Evolutionary conservation across 768 basidiomycete genomes (phyloP), one percentile per base, ranked within the genome.

Genomic region (Hygrocybe coccinea): DNA sequence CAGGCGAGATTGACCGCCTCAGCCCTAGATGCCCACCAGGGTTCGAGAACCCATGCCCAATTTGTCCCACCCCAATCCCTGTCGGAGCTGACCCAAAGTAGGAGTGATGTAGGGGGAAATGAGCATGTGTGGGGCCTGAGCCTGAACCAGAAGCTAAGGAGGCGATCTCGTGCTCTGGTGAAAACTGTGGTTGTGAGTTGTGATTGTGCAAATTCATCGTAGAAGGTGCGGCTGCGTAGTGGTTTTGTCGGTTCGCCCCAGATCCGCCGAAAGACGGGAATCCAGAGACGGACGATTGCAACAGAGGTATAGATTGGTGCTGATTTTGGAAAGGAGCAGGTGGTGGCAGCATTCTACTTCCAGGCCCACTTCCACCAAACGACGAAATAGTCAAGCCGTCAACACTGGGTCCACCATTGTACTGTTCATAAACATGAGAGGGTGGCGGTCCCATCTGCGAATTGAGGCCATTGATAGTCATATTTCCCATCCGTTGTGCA

Each of bases 1-100:
- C 65, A 21, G 76, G 75, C n/a, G 76, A 76, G 14, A 68, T 65
- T 9, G 76, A 76, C 37, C 73, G 65, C 21, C 72, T 49, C 21
- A 10, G 47, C 24, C 43, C 47, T 52, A 34, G 43, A 34, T 59
- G 67, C 17, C 66, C 65, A 19, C 56, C 52, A 54, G 51, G 55
- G 34, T 21, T 39, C 10, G 54, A 25, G 37, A 29, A 55, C 17
- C 44, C 54, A 36, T 41, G 54, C 11, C 54, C 54, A 35, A 21
- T 21, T 38, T 5, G 33, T 12, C 52, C 54, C 15, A 19, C 4
- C 11, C 58, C 53, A 47, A 38, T 51, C 38, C 52, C 52, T 29
- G 37, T 11, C 19, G 24, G 57, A 9, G 46, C 47, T 34, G 57
- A 24, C 11, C 71, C 69, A 59, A 71, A 72, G 60, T 71, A 68